Conservation (phyloP, 2,329 filamentous ascomycete species). For the Rhytidhysteron rufulum region DNA sequence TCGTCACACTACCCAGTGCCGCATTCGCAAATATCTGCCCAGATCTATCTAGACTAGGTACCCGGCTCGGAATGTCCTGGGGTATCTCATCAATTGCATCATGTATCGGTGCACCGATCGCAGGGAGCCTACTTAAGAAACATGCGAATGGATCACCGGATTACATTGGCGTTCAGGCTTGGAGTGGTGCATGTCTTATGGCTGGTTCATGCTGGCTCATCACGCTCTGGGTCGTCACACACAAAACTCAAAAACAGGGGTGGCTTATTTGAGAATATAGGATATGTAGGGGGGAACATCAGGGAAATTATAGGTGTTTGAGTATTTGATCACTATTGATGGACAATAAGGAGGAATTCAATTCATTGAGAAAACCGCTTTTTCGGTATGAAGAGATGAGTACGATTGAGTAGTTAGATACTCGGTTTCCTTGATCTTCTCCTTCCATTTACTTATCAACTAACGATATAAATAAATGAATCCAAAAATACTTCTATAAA, state of each 20-base stretch:
- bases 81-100: conserved; percentile 31
- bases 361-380: no score
- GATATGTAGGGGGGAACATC: no score
- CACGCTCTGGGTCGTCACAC: conserved; percentile 23
- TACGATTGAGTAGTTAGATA: no score
- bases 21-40: conserved; percentile 35
- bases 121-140: conserved; percentile 25
- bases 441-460: no score
- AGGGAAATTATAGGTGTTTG: no score
- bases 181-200: conserved; percentile 33
- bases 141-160: conserved; percentile 16
- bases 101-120: conserved; percentile 34
- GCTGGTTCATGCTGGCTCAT: conserved; percentile 20
- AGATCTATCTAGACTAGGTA: conserved; percentile 31
- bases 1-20: conserved; percentile 34
- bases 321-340: no score
- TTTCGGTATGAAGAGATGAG: no score
- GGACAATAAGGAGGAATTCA: no score
- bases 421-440: no score
- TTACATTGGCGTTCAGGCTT: conserved; percentile 31
- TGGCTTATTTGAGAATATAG: conserved; percentile 25
- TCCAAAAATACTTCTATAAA: not conserved
- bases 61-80: conserved; percentile 36
- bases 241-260: conserved; percentile 21
- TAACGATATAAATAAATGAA: not conserved